Conservation (phyloP, 768 basidiomycete species). For the Boletus rubropictus region DNA sequence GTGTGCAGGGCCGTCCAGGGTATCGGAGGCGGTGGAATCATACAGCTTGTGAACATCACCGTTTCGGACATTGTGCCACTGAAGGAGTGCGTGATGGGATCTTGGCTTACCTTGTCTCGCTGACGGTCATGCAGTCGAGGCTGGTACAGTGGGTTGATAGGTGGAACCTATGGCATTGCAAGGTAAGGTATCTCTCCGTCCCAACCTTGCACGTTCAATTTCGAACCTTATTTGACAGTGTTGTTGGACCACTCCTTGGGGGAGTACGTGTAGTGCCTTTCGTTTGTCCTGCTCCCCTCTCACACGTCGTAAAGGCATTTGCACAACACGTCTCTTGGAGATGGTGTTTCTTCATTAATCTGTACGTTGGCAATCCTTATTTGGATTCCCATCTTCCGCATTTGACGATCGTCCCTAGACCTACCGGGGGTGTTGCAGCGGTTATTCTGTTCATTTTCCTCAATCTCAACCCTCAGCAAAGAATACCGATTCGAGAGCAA, state of each 20-base stretch:
- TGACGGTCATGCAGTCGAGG: slow-evolving; percentile 50
- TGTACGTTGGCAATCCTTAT: slow-evolving; percentile 43
- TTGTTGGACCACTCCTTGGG: slow-evolving; percentile 76
- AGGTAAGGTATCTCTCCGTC: slow-evolving; percentile 29
- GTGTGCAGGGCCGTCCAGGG: slow-evolving; percentile 76
- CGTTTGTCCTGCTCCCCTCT: no score
- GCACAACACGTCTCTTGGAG: slow-evolving; percentile 75
- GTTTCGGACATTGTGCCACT: slow-evolving; percentile 81
- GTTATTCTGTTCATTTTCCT: slow-evolving; percentile 65
- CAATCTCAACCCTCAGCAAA: slow-evolving; percentile 70
- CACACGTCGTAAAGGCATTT: slow-evolving; percentile 38
- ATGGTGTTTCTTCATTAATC: slow-evolving; percentile 80
- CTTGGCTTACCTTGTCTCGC: slow-evolving; percentile 12
- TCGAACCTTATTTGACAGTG: slow-evolving; percentile 30
- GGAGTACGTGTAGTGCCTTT: slow-evolving; percentile 54
- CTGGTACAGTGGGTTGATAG: slow-evolving; percentile 68
- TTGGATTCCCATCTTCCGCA: no score
- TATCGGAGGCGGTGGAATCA: slow-evolving; percentile 75
- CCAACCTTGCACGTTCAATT: no score
- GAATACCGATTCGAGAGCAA: slow-evolving; percentile 52
- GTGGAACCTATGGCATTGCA: slow-evolving; percentile 72
- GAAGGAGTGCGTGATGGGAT: slow-evolving; percentile 53
- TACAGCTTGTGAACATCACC: slow-evolving; percentile 72
- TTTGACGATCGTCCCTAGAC: slow-evolving; percentile 42
- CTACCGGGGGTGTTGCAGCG: slow-evolving; percentile 65